Conservation (phyloP, 345 rosid genomes). For the Gossypium thurberi region DNA sequence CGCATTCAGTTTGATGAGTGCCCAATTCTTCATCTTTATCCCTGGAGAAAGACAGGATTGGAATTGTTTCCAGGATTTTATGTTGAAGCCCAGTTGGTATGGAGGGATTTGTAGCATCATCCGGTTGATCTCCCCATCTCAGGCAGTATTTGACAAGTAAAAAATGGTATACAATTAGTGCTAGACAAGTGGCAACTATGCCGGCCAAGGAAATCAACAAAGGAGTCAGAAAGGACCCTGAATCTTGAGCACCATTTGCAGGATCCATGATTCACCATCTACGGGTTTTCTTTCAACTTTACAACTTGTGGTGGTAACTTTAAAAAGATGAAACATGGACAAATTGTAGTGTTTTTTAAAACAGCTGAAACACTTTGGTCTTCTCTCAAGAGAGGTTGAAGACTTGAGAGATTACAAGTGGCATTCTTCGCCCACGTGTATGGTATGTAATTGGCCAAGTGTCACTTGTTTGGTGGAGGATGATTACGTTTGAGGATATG, state of each 20-base stretch:
- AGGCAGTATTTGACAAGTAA: conserved; percentile 26
- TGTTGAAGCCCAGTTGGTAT: conserved; percentile 25
- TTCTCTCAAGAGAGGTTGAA: too few species aligned
- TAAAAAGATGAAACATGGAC: too few species aligned
- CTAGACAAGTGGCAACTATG: conserved; percentile 13
- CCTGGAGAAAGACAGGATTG: conserved; percentile 24
- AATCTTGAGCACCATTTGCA: neutral
- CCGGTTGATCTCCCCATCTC: conserved; percentile 1
- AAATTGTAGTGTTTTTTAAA: too few species aligned
- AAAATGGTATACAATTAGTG: conserved; percentile 31
- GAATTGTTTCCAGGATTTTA: conserved; percentile 32
- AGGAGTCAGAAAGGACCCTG: conserved; percentile 27
- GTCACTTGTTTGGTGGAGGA: too few species aligned
- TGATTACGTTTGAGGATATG: too few species aligned
- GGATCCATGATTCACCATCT: conserved; percentile 17
- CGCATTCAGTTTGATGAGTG: conserved; percentile 35
- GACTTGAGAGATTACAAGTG: too few species aligned
- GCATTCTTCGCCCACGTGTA: too few species aligned
- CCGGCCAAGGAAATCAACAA: conserved; percentile 35
- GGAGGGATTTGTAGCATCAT: neutral
- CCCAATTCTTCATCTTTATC: neutral
- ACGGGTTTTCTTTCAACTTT: neutral
- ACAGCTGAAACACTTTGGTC: too few species aligned
- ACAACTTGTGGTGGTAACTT: too few species aligned
- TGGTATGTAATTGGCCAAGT: too few species aligned